Base-by-base conservation (phyloP, 2,329 filamentous ascomycete species). In the Diplodia seriata region DNA sequence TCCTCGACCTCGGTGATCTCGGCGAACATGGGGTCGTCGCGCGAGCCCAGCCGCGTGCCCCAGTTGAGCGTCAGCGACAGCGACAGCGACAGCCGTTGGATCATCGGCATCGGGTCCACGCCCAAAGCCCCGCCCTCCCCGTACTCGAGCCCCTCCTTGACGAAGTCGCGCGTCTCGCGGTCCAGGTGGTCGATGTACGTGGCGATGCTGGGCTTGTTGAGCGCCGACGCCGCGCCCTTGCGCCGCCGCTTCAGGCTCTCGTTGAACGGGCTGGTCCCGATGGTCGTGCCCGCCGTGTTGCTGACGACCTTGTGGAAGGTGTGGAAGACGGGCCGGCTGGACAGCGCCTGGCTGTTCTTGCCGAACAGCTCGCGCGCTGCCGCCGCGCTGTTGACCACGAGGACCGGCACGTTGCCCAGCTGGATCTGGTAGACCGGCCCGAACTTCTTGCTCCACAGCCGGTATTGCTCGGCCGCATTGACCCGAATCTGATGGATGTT, bases 101-200 rank as follows among this genome's bases (percentile, higher is more conserved):
- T 89, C 85, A 89, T 88, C 0, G 88, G 86, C 86, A 90, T 87
- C 0, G 88, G 87, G 67, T 91, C 86, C 0, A 90, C 84, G 0
- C 86, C 81, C 1, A 78, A 78, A 0, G 77, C 77, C 0, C 89
- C 89, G 1, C 80, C 82, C 7, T 84, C 78, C 3, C 89, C 88
- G 69, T 89, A 86, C 23, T 83, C 81, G 68, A 86, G 81, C 0
- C 88, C 82, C 69, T 91, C 89, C 54, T 83, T 82, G 59, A 90
- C 80, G 65, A 90, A 90, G 64, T 87, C 85, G 23, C 85, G 85
- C 1, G 86, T 87, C 76, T 90, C 88, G 7, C 88, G 74, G 61
- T 90, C 87, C 1, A 91, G 79, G 71, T 89, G 86, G 0, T 84
- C 81, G 3, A 90, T 81, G 70, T 90, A 90, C 0, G 84, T 88